phyloP scores from a whole-genome alignment of 352 stramenopile species.

The Phytophthora citricola region DNA sequence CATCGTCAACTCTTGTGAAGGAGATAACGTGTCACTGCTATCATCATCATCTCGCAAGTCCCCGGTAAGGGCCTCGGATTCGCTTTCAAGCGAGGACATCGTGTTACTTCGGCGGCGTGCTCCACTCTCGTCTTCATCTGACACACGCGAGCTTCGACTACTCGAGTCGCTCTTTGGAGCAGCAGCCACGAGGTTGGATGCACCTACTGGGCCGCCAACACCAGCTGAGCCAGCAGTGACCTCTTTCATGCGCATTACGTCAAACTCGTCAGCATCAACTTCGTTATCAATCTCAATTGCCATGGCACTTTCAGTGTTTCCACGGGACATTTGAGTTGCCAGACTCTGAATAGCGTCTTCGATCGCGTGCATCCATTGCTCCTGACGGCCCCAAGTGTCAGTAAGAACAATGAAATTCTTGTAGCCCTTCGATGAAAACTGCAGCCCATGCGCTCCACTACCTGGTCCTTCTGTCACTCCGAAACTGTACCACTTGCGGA shows the following conservation, averaged over 20 bases:
- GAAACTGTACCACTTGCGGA: constrained; percentile 90
- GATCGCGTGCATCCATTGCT: constrained; percentile 89
- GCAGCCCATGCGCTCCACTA: constrained; percentile 83
- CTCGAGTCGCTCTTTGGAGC: constrained; percentile 38
- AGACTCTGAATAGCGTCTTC: constrained; percentile 79
- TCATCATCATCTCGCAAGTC: constrained; percentile 25
- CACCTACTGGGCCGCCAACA: neutral
- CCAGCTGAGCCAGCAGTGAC: constrained; percentile 19
- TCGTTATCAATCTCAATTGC: constrained; percentile 91
- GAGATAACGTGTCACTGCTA: constrained; percentile 28
- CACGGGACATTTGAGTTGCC: constrained; percentile 58
- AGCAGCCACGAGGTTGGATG: constrained; percentile 19
- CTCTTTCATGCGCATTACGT: constrained; percentile 58
- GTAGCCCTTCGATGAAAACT: constrained; percentile 90
- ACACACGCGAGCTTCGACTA: constrained; percentile 22
- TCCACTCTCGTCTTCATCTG: constrained; percentile 34
- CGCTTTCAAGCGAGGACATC: constrained; percentile 41
- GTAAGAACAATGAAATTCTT: constrained; percentile 90
- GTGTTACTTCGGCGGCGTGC: constrained; percentile 41
- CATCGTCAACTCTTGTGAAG: constrained; percentile 37
- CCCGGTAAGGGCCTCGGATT: constrained; percentile 19
- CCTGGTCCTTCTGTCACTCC: constrained; percentile 78
- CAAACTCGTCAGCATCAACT: constrained; percentile 81
- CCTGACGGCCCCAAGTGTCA: constrained; percentile 86
- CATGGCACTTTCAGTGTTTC: constrained; percentile 77